Base-by-base conservation (phyloP, 2,329 filamentous ascomycete species). In the Grosmannia serpens region DNA sequence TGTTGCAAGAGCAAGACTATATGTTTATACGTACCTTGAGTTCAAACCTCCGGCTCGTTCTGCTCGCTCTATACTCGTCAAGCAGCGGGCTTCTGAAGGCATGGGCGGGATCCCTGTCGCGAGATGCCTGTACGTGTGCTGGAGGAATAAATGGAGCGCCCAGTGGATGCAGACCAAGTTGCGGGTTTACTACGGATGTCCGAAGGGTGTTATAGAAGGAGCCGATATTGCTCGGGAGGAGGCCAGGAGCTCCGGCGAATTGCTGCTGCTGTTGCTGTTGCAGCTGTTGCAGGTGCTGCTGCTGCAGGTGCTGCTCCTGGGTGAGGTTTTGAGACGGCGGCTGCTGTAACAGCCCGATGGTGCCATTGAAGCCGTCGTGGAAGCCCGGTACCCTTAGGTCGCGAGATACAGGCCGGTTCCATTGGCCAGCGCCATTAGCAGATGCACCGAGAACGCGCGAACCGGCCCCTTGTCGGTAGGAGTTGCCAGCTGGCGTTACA, bases 61-160 rank as follows among this genome's bases (percentile, higher is more conserved):
- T 95, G 1, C 52, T 59, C 13, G 80, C 78, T 49, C 88, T 84
- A 71, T 95, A 96, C 33, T 95, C 89, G 61, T 91, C 86, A 2
- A 96, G 76, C 10, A 91, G 73, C 17, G 78, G 73, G 69, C 90
- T 95, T 65, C 89, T 82, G 17, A 87, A 53, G 9, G 60, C 53
- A 2, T 49, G 56, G 4, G 58, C 41, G 2, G 53, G 58, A n/a
- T 64, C 61, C 9, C 58, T 26, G 17, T 62, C 61, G 4, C 56
- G 52, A 2, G 53, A 11, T 24, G 59, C 11, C 33, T 81, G 77
- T 58, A 75, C 75, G 2, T 70, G 67, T 46, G 70, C 69, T 38
- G 69, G 1, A 4, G 41, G 65, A 52, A 68, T 65, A 59, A 71
- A 65, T 41, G 63, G 62, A 4, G 65, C 61, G 47, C 65, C 60